Percentiles rank a stretch among this genome's conserved stretches.
Conservation (phyloP, 1,284 basidiomycete genomes). For the Puccinia hordei region DNA sequence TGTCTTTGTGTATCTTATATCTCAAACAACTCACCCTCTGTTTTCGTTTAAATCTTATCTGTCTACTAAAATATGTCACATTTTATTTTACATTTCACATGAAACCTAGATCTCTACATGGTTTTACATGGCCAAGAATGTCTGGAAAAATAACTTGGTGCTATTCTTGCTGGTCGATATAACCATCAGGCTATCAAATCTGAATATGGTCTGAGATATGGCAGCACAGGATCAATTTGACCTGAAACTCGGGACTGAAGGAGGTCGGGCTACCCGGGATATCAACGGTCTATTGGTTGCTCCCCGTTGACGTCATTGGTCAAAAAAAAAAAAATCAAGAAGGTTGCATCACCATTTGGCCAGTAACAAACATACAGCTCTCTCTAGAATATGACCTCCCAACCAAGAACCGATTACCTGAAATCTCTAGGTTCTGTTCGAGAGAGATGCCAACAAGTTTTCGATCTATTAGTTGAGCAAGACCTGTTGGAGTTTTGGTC, state of each 20-base stretch:
- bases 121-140: too few species aligned
- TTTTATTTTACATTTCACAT: not conserved
- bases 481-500: conserved; percentile 77
- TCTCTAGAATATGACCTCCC: not conserved
- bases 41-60: not conserved
- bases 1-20: not conserved
- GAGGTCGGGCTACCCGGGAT: not conserved
- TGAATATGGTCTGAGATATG: too few species aligned
- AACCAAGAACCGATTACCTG: conserved; percentile 66
- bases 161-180: too few species aligned
- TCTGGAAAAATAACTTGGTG: too few species aligned
- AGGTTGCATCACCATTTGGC: not conserved
- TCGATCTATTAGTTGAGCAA: conserved; percentile 71
- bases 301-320: conserved; percentile 5
- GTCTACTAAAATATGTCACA: not conserved
- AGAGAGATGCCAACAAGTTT: conserved; percentile 76
- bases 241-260: too few species aligned
- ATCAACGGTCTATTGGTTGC: not conserved
- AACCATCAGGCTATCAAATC: too few species aligned
- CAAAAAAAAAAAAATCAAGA: too few species aligned
- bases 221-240: too few species aligned
- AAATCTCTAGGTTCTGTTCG: conserved; percentile 84
- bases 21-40: not conserved
- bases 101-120: too few species aligned
- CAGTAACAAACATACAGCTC: not conserved